Conservation (phyloP, 2,329 filamentous ascomycete genomes). For the Hymenoscyphus fraxineus region DNA sequence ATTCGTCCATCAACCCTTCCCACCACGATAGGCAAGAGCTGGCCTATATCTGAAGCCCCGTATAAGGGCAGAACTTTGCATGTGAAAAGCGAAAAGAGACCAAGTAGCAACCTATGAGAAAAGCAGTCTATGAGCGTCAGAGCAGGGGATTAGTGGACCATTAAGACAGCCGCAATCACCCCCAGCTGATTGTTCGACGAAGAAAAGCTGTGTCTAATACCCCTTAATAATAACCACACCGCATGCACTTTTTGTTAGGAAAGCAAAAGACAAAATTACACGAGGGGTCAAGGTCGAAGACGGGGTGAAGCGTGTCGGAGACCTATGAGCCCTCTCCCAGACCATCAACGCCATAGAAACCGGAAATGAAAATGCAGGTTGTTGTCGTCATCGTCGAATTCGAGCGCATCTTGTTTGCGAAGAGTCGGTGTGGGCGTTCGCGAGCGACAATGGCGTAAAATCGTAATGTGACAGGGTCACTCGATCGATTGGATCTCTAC, state of each 20-base stretch:
- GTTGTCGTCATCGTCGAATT: conserved; percentile 15
- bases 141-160: conserved; percentile 2
- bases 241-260: conserved; percentile 25
- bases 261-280: conserved; percentile 26
- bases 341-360: conserved; percentile 34
- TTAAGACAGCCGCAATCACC: conserved; percentile 15
- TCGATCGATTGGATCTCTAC: conserved; percentile 39
- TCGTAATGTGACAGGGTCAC: conserved; percentile 16
- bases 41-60: conserved; percentile 1
- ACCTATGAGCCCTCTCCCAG: conserved; percentile 25
- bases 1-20: not conserved
- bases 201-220: conserved; percentile 14
- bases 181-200: conserved; percentile 1
- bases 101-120: conserved; percentile 7
- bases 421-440: conserved; percentile 9
- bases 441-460: conserved; percentile 2
- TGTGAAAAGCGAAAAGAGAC: not conserved
- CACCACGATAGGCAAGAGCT: not conserved
- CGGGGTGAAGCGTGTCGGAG: conserved; percentile 22
- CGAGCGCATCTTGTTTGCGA: conserved; percentile 1
- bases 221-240: conserved; percentile 17
- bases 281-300: conserved; percentile 17
- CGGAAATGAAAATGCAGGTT: conserved; percentile 28
- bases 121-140: conserved; percentile 2
- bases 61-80: not conserved